Conservation (phyloP, 768 basidiomycete genomes). For the Pulveroboletus sp. region DNA sequence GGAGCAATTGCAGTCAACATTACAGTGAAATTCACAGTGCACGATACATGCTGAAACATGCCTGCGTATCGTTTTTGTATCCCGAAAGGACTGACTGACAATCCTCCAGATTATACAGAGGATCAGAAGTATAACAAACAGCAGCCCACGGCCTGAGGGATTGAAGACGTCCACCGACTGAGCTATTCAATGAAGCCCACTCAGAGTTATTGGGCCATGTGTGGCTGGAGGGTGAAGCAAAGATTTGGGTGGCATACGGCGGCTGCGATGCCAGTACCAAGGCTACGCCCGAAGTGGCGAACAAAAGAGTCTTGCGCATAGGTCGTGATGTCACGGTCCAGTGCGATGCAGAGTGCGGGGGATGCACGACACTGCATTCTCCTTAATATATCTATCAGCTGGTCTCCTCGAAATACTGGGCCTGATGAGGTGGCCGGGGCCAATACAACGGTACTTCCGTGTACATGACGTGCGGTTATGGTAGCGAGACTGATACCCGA, state of each 20-base stretch:
- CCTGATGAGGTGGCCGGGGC: no score
- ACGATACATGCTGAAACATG: neutral
- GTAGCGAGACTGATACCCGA: no score
- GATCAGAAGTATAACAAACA: constrained; percentile 18
- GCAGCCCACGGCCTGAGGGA: constrained; percentile 21
- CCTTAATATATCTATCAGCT: no score
- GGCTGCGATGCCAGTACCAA: neutral
- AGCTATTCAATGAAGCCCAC: constrained; percentile 13
- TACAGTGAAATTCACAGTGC: neutral
- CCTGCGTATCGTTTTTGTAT: constrained; percentile 16
- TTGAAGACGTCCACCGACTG: constrained; percentile 16
- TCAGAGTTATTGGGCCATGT: constrained; percentile 7
- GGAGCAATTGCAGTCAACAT: neutral
- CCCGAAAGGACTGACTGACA: constrained; percentile 11
- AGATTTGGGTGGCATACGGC: constrained; percentile 6
- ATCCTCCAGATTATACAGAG: constrained; percentile 11
- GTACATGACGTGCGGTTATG: no score
- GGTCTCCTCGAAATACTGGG: no score
- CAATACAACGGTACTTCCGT: no score
- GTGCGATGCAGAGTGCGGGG: neutral
- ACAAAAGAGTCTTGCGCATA: constrained; percentile 2
- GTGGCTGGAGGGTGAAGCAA: constrained; percentile 2
- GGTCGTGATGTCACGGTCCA: neutral
- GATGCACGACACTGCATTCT: no score
- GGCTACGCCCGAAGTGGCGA: neutral